Base-by-base conservation (phyloP, 352 stramenopile species). In the Pythium apleroticum region DNA sequence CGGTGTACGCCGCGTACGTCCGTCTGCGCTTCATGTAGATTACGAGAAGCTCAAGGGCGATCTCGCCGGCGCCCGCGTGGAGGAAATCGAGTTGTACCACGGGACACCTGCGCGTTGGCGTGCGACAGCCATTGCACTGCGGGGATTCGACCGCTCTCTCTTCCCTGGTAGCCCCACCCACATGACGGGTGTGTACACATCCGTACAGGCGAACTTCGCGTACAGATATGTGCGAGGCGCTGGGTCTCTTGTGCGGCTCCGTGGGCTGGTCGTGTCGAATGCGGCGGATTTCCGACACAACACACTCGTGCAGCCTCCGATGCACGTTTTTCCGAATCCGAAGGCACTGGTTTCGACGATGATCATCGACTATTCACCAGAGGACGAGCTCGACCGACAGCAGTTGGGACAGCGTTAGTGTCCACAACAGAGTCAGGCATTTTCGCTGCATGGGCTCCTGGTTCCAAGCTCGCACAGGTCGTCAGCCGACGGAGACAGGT, bases 101-200 rank as follows among this genome's bases (percentile, higher is more conserved):
- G 37, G 37, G 37, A 46, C 37, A 22, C 37, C 37, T 10, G 50
- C 55, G 19, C 65, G 43, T 1, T 71, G 65, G 65, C 48, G 65
- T 3, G 65, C 65, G 0, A 66, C 57, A 10, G 65, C 65, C 5
- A 71, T 71, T 33, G 65, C 57, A 46, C 37, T 46, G 37, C 2
- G 22, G 2, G 37, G 37, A 22, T 46, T 46, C 7, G 17, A 46
- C 17, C 37, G 14, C 37, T 22, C 2, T 15, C 14, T 46, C 37
- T 22, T 46, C 15, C 14, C 4, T 12, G 17, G 37, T 1, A 15
- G 37, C 20, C 37, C 15, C 15, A 22, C 37, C 14, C 17, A 46
- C 7, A 4, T 7, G 1, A 4, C 2, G 3, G 37, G 37, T 1
- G 37, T 46, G 14, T 46, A 46, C 37, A 46, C 37, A 8, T 22